A percentile compares a stretch with the other conserved stretches of the same genome.
Evolutionary conservation across 805 yeast species (phyloP).

Genomic region (Cyberlindnera euphorbiiphila): DNA sequence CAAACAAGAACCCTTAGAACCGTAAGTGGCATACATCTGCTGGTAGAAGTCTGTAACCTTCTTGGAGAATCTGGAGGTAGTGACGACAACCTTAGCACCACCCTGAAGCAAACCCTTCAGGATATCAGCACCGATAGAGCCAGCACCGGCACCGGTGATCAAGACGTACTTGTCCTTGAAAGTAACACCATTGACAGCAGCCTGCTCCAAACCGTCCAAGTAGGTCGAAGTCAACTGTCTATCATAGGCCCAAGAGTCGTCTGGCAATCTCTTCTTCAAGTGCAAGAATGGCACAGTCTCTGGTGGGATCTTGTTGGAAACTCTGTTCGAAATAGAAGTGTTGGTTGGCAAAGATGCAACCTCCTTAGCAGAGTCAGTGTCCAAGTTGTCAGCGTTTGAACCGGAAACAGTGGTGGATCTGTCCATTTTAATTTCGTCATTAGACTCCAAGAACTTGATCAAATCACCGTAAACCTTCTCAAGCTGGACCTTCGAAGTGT

Average conservation of each 20-base stretch:
- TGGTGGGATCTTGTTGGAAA: conserved; percentile 66
- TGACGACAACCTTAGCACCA: conserved; percentile 96
- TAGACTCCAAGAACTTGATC: conserved; percentile 61
- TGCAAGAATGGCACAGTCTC: conserved; percentile 95
- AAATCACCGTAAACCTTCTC: conserved; percentile 69
- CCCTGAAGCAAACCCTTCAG: conserved; percentile 93
- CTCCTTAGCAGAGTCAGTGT: conserved; percentile 61
- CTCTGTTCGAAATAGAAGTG: conserved; percentile 67
- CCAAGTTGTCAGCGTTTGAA: conserved; percentile 45
- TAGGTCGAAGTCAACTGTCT: conserved; percentile 69
- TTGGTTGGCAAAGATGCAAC: conserved; percentile 79
- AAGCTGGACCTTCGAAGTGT: conserved; percentile 65
- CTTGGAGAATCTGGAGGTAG: conserved; percentile 93
- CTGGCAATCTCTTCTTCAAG: conserved; percentile 69
- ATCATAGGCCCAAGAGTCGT: conserved; percentile 83
- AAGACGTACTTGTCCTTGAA: conserved; percentile 85
- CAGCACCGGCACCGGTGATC: conserved; percentile 98
- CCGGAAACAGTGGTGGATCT: conserved; percentile 57
- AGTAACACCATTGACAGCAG: conserved; percentile 91
- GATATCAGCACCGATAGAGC: conserved; percentile 97
- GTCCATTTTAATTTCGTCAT: conserved; percentile 67
- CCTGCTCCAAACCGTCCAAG: conserved; percentile 87
- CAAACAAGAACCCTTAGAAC: conserved; percentile 87
- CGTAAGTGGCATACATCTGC: conserved; percentile 84
- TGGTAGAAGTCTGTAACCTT: conserved; percentile 95